These are phyloP conservation scores for Phytophthora quininea DNA, from an alignment of 352 stramenopile species.

Conservation along the genomic window DNA sequence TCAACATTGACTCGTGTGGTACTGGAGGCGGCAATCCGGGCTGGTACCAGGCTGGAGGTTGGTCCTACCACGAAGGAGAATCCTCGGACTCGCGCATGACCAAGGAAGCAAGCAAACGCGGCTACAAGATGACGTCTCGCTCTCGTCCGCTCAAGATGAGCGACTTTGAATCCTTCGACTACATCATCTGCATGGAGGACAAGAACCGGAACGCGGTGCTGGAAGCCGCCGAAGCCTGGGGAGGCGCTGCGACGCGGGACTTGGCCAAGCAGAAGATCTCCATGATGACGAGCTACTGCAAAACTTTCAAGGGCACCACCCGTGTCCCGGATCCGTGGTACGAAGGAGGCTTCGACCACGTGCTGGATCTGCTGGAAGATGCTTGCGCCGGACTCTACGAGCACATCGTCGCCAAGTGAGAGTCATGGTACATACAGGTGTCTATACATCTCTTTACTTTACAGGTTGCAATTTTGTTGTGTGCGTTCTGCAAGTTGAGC, in stretches of 20 bases:
- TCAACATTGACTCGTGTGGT: constrained; percentile 85
- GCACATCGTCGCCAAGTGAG: constrained; percentile 40
- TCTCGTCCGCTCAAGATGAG: constrained; percentile 71
- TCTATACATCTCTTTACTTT: constrained; percentile 7
- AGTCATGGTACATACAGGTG: neutral
- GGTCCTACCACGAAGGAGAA: constrained; percentile 91
- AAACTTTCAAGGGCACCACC: constrained; percentile 57
- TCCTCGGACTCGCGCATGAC: constrained; percentile 81
- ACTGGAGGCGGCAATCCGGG: constrained; percentile 80
- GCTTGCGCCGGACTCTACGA: constrained; percentile 81
- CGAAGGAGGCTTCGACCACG: constrained; percentile 90
- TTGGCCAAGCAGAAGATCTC: constrained; percentile 70
- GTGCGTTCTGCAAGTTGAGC: neutral
- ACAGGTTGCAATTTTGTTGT: constrained; percentile 1
- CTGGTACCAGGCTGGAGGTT: constrained; percentile 82
- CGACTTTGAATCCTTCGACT: constrained; percentile 86
- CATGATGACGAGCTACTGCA: constrained; percentile 89
- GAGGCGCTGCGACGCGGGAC: constrained; percentile 54
- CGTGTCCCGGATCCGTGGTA: constrained; percentile 87
- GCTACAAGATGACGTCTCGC: constrained; percentile 79
- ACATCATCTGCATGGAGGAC: constrained; percentile 91
- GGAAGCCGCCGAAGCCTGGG: constrained; percentile 83
- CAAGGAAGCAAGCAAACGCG: constrained; percentile 84
- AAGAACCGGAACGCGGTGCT: constrained; percentile 85
- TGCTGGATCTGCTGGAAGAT: constrained; percentile 90